phyloP scores from a whole-genome alignment of 2,329 filamentous ascomycete genomes.

The Cyclaneusma minus region DNA sequence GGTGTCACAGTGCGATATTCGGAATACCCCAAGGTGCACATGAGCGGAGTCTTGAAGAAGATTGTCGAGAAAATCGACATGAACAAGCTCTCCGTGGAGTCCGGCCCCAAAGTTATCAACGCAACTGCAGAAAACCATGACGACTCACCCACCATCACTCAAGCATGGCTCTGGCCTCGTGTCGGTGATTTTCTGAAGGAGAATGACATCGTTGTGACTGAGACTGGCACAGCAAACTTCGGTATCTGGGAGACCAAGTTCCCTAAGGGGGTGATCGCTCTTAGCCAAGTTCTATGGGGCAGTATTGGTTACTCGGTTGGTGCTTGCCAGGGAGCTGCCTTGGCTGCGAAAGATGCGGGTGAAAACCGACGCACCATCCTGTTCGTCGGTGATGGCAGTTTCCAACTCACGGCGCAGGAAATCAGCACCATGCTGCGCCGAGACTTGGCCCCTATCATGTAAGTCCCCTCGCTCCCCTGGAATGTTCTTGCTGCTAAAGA shows the following conservation, averaged over 20 bases:
- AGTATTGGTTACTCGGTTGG: conserved; percentile 51
- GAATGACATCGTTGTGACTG: conserved; percentile 67
- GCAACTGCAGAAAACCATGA: conserved; percentile 27
- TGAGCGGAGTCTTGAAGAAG: conserved; percentile 64
- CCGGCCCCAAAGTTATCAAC: conserved; percentile 38
- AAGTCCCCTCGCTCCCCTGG: conserved; percentile 19
- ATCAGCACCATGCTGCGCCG: conserved; percentile 71
- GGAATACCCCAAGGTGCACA: conserved; percentile 61
- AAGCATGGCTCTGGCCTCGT: conserved; percentile 64
- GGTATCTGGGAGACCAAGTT: conserved; percentile 78
- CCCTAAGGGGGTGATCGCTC: conserved; percentile 58
- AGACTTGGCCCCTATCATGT: conserved; percentile 61
- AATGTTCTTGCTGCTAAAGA: conserved; percentile 2
- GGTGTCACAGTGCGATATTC: conserved; percentile 62
- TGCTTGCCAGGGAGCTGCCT: conserved; percentile 50
- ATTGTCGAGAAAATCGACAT: conserved; percentile 44
- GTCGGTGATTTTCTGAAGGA: conserved; percentile 57
- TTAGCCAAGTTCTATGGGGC: conserved; percentile 65
- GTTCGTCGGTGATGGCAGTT: conserved; percentile 78
- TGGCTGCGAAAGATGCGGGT: conserved; percentile 53
- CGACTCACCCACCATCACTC: conserved; percentile 35
- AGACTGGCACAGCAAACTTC: conserved; percentile 79
- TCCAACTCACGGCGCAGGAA: conserved; percentile 76
- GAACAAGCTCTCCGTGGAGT: conserved; percentile 37
- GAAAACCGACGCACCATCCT: conserved; percentile 53